Evolutionary conservation across 1,139 yeast species (phyloP).

Genomic region (Pneumocystis canis): DNA sequence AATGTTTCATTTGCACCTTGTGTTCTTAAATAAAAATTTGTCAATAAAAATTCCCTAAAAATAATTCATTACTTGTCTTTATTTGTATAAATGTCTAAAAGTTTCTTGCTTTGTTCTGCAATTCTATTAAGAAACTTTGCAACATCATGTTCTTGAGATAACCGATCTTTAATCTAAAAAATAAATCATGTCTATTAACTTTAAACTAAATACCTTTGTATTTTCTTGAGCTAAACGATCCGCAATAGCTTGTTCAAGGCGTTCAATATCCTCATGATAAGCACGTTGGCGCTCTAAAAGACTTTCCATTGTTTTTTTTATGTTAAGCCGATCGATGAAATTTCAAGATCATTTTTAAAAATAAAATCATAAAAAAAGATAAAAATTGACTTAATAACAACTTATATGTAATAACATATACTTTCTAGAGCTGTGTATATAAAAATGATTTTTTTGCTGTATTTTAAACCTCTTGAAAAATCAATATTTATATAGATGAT

Average conservation of each 20-base stretch:
- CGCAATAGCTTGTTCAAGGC: slow-evolving; percentile 40
- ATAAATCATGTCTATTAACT: slow-evolving; percentile 24
- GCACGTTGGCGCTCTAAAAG: slow-evolving; percentile 17
- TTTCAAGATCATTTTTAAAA: too few species aligned
- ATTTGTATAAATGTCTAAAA: slow-evolving; percentile 20
- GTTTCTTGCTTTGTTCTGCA: slow-evolving; percentile 25
- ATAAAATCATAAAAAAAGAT: too few species aligned
- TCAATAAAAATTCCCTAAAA: slow-evolving; percentile 23
- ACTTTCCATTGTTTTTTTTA: slow-evolving; percentile 8
- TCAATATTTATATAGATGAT: neutral
- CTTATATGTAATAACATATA: too few species aligned
- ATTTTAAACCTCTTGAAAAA: neutral
- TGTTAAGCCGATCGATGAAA: neutral
- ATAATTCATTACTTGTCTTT: slow-evolving; percentile 20
- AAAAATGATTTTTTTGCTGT: neutral
- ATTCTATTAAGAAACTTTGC: slow-evolving; percentile 38
- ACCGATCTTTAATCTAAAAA: slow-evolving; percentile 27
- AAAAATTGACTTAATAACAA: too few species aligned
- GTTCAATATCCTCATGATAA: slow-evolving; percentile 26
- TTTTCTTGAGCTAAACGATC: slow-evolving; percentile 28
- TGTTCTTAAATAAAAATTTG: slow-evolving; percentile 16
- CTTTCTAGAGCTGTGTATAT: too few species aligned
- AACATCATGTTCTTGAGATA: slow-evolving; percentile 60
- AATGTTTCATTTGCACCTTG: slow-evolving; percentile 12
- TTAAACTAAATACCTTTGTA: slow-evolving; percentile 31